A percentile compares a stretch with the other conserved stretches of the same genome.
Evolutionary conservation across 306 rosid genomes (phyloP).

Genomic region (Prunus kanzakura): DNA sequence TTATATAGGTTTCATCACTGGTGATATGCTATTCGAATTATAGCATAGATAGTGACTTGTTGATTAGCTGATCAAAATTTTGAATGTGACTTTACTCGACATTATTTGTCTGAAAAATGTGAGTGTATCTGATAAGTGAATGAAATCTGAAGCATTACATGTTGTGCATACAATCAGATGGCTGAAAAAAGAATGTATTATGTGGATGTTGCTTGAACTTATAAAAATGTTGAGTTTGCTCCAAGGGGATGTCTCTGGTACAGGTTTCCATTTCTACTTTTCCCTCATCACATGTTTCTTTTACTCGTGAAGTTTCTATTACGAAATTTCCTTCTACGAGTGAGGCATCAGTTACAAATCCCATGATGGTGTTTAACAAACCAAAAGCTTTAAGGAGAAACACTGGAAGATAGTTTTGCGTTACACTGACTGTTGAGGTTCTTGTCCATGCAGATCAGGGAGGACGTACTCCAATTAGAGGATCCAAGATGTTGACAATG

Average conservation of each 20-base stretch:
- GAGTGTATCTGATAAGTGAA: conserved; percentile 5
- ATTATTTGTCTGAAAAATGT: neutral
- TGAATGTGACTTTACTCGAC: neutral
- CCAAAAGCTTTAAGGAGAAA: neutral
- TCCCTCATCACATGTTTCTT: neutral
- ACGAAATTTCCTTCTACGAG: neutral
- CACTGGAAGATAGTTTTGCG: neutral
- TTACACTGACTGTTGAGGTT: neutral
- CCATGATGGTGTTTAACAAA: neutral
- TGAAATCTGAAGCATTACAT: neutral
- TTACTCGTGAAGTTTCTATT: neutral
- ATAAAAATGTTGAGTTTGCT: neutral
- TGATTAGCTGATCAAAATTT: neutral
- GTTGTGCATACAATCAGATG: neutral
- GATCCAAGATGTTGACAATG: neutral
- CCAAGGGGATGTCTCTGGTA: neutral
- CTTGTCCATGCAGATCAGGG: neutral
- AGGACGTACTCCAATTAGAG: neutral
- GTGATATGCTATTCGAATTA: neutral
- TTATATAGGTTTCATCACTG: neutral
- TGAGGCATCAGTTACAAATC: neutral
- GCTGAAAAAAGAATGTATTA: neutral
- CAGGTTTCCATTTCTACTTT: neutral
- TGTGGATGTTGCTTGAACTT: neutral
- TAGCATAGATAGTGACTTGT: conserved; percentile 7